Percentiles rank a stretch among this genome's conserved stretches.
Evolutionary conservation across 1,284 basidiomycete species (phyloP).

Genomic region (Wallemia ichthyophaga): DNA sequence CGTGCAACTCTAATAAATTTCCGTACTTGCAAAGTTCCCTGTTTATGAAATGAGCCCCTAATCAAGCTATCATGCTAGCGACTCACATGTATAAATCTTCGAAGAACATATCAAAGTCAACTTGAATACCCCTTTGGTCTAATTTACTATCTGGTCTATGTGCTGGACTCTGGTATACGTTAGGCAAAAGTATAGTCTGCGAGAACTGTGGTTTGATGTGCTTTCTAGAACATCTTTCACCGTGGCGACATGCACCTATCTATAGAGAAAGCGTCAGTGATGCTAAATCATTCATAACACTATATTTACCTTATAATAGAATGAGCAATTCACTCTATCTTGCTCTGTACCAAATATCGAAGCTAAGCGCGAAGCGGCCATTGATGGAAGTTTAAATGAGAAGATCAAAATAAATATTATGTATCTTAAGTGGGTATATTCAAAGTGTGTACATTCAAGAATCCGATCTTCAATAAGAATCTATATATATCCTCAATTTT

Average conservation of each 20-base stretch:
- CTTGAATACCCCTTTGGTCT: slow-evolving; percentile 58
- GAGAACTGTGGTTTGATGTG: slow-evolving; percentile 94
- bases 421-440: not conserved
- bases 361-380: not conserved
- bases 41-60: not conserved
- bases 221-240: slow-evolving; percentile 85
- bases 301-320: slow-evolving; percentile 51
- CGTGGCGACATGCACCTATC: slow-evolving; percentile 85
- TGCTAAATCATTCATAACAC: not conserved
- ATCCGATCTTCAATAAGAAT: not conserved
- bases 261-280: slow-evolving; percentile 12
- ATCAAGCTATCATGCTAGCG: not conserved
- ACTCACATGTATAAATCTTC: slow-evolving; percentile 55
- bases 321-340: slow-evolving; percentile 77
- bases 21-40: slow-evolving; percentile 76
- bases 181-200: slow-evolving; percentile 88
- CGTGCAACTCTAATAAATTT: slow-evolving; percentile 77
- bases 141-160: slow-evolving; percentile 69
- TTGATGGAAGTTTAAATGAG: not conserved
- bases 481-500: not conserved
- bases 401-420: not conserved
- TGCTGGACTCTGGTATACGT: slow-evolving; percentile 94
- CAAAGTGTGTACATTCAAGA: not conserved
- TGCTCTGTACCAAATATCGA: slow-evolving; percentile 25
- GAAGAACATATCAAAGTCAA: slow-evolving; percentile 89